Base-by-base conservation (phyloP, 2,329 filamentous ascomycete genomes). In the Monilinia fructicola region DNA sequence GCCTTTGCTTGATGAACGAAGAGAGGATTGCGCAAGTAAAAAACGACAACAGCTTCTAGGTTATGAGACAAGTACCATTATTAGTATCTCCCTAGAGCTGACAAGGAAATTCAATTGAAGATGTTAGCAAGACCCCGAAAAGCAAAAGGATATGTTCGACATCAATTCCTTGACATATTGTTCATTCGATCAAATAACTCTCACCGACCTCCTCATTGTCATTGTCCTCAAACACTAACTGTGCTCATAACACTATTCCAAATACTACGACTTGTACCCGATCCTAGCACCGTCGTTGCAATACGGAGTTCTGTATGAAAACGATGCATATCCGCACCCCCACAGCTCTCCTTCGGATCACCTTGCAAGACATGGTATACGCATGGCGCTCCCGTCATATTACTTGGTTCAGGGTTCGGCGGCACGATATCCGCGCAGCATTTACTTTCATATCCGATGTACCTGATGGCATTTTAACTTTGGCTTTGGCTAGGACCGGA, bases 241-340 rank as follows among this genome's bases (percentile, higher is more conserved):
- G 44, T 58, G 46, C 62, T 52, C 10, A 50, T 54, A n/a, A 31
- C 63, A 65, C 42, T 40, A 40, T 21, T 10, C 52, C 38, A 31
- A 48, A 26, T 38, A 11, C 58, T 16, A 16, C 21, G 31, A 48
- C 23, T 50, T 23, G 28, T 16, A 21, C 26, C 58, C n/a, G 61
- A 54, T 11, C 23, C 52, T 44, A 64, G 28, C 52, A 64, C 40
- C n/a, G 62, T 23, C 18, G 72, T 72, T 9, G 71, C 68, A 21
- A 69, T 75, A n/a, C n/a, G n/a, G n/a, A n/a, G n/a, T n/a, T n/a
- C n/a, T n/a, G n/a, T n/a, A 67, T 77, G 78, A 28, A 78, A 60
- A 69, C 78, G 76, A 67, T 78, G 76, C 75, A 75, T 75, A 59
- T 74, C 75, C 1, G 72, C 62, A 0, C 72, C 77, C 38, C 77